A percentile compares a stretch with the other conserved stretches of the same genome.
phyloP scores from a whole-genome alignment of 2,329 filamentous ascomycete species.

The Akanthomyces dipterigenus region DNA sequence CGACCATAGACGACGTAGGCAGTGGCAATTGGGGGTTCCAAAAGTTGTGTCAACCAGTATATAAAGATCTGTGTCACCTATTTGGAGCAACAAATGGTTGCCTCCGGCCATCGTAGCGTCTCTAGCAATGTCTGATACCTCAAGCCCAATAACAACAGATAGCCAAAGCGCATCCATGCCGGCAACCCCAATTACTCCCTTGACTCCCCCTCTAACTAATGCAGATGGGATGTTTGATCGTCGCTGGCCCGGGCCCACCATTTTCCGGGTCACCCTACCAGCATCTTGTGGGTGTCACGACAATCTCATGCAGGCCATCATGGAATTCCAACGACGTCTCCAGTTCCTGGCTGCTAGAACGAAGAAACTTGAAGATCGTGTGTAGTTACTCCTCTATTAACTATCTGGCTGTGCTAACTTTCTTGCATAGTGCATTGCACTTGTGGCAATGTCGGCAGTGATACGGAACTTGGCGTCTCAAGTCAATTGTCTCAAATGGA shows the following conservation, averaged over 20 bases:
- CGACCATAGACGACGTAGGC: neutral
- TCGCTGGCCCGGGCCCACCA: neutral
- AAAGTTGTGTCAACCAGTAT: neutral
- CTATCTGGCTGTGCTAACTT: neutral
- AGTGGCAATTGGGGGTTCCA: neutral
- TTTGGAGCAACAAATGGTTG: neutral
- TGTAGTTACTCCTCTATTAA: neutral
- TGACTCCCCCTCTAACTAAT: neutral
- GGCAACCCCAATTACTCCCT: neutral
- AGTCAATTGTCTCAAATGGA: neutral
- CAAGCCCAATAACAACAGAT: neutral
- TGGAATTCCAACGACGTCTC: neutral
- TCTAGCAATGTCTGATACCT: neutral
- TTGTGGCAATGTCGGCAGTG: neutral
- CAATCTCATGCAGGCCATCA: neutral
- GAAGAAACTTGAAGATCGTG: neutral
- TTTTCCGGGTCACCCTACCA: neutral
- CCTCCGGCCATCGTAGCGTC: neutral
- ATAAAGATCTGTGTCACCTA: neutral
- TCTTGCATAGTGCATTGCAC: neutral
- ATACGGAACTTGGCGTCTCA: neutral
- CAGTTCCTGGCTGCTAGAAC: neutral
- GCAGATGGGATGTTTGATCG: neutral
- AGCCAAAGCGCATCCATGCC: neutral
- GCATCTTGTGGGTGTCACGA: neutral